Base-by-base conservation (phyloP, 306 rosid genomes). In the Sindora glabra region DNA sequence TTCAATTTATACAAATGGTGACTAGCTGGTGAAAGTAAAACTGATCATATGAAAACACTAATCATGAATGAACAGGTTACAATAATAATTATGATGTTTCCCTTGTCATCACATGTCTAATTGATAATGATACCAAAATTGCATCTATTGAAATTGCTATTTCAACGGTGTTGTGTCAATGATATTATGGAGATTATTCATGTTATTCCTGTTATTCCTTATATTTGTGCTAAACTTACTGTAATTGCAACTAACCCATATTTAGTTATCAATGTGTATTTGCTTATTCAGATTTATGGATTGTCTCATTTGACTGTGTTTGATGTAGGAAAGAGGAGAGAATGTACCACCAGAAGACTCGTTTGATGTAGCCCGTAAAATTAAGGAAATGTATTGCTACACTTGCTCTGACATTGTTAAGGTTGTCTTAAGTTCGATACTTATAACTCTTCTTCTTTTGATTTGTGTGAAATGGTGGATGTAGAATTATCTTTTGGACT, bases 291-390 rank as follows among this genome's bases (percentile, higher is more conserved):
- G 65, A 62, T 59, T 73, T 68, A 67, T 50, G 50, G 52, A 71
- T 44, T 58, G 24, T 62, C 67, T 63, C 57, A 19, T 64, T 60
- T 62, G 62, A 47, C 55, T 30, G 58, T 53, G 36, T 61, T 69
- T 68, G 22, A n/a, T 76, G 79, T 64, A 89, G 99, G 99, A 94
- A 86, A 82, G 99, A 89, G 97, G 99, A 67, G 99, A 94, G 80
- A 84, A 94, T 73, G 56, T 94, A 62, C 99, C 99, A 2, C 97
- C 95, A 5, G 99, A 94, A 59, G 99, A 89, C 62, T 89, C 97
- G 16, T 94, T 89, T 79, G 99, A 94, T 37, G 99, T 94, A 58
- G 99, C 99, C 46, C 87, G 97, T 56, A 86, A 86, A 89, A 95
- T 94, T 71, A 94, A 94, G 78, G 99, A 94, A 73, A 82, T 74